Percentiles rank a stretch among this genome's conserved stretches.
phyloP scores from a whole-genome alignment of 352 stramenopile species.

The Globisporangium paddicum region DNA sequence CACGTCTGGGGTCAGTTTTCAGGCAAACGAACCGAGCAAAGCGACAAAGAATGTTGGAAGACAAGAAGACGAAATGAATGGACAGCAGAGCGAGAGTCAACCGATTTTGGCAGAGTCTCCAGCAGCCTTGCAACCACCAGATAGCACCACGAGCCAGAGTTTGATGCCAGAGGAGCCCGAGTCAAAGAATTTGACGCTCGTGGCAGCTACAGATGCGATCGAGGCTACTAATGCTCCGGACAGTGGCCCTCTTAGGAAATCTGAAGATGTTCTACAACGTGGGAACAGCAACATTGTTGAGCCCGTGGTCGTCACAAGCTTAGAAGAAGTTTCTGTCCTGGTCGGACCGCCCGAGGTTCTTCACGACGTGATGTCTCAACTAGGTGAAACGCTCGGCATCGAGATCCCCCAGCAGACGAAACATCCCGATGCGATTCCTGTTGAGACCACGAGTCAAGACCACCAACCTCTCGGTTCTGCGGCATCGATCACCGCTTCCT shows the following conservation, averaged over 20 bases:
- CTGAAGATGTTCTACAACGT: too few relatives aligned
- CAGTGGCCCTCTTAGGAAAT: too few relatives aligned
- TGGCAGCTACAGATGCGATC: background rate
- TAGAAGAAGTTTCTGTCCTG: too few relatives aligned
- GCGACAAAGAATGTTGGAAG: background rate
- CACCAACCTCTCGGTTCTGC: background rate
- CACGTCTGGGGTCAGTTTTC: background rate
- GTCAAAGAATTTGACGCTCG: background rate
- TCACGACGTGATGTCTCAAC: background rate
- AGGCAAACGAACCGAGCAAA: background rate
- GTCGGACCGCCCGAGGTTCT: background rate
- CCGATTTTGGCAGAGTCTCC: too few relatives aligned
- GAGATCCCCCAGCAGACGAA: background rate
- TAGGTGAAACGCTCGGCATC: background rate
- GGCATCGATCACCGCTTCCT: slow-evolving; percentile 25
- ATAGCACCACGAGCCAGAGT: background rate
- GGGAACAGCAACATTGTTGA: background rate
- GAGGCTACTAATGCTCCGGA: background rate
- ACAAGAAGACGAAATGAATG: background rate
- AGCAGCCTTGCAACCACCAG: too few relatives aligned
- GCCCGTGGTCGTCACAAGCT: background rate
- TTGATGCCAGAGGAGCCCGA: background rate
- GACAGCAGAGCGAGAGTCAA: background rate
- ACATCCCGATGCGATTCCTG: background rate
- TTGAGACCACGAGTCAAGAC: background rate